These are phyloP conservation scores for Fusarium sp. DNA, from an alignment of 2,329 filamentous ascomycete species.

Conservation along the genomic window DNA sequence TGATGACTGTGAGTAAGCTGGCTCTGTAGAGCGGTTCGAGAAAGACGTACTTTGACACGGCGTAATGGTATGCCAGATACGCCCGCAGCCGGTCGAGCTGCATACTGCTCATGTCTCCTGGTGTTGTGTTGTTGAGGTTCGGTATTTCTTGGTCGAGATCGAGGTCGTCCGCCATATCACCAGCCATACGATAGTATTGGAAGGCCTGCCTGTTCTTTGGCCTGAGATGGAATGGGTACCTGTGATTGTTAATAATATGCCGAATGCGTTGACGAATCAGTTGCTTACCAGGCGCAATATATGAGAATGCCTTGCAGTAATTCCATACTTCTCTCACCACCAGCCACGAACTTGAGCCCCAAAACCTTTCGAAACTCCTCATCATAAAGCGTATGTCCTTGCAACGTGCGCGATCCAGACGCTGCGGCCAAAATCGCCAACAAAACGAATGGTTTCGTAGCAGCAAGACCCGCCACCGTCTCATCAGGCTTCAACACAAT, in stretches of 20 bases:
- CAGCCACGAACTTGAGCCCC: constrained; percentile 68
- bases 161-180: constrained; percentile 64
- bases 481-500: constrained; percentile 57
- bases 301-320: constrained; percentile 69
- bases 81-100: constrained; percentile 61
- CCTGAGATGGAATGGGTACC: constrained; percentile 68
- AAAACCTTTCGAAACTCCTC: constrained; percentile 69
- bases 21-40: not conserved
- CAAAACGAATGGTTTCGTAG: constrained; percentile 65
- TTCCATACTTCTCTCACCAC: constrained; percentile 69
- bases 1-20: constrained; percentile 25
- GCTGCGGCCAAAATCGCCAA: constrained; percentile 66
- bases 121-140: not conserved
- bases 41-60: constrained; percentile 56
- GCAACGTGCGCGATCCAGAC: constrained; percentile 62
- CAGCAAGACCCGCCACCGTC: constrained; percentile 60
- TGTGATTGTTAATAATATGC: constrained; percentile 41
- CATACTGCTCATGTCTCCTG: constrained; percentile 15
- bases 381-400: constrained; percentile 67
- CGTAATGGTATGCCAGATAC: constrained; percentile 62
- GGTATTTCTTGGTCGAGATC: constrained; percentile 60
- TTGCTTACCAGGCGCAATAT: constrained; percentile 67
- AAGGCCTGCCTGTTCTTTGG: constrained; percentile 64
- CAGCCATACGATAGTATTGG: constrained; percentile 66
- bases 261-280: too few species aligned